phyloP scores from a whole-genome alignment of 495 filamentous ascomycete species.

The Diplogelasinospora grovesii region DNA sequence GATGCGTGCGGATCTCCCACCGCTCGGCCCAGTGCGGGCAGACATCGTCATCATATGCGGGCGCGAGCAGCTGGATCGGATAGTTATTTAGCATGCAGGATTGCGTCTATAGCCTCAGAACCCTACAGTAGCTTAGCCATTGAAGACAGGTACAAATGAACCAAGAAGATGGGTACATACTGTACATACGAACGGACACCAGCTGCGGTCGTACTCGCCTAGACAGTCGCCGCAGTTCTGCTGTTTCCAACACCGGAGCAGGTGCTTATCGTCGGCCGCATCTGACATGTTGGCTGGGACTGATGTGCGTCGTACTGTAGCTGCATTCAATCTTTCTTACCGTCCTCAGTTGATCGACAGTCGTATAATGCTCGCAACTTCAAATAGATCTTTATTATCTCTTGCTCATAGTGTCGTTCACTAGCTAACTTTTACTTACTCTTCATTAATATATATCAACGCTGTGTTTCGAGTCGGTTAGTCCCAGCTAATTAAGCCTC shows the following conservation, averaged over 20 bases:
- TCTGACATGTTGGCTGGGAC: too few relatives aligned
- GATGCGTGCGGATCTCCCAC: conserved; percentile 44
- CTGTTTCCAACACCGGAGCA: conserved; percentile 40
- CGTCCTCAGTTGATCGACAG: too few relatives aligned
- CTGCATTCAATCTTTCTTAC: too few relatives aligned
- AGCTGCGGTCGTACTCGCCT: conserved; percentile 32
- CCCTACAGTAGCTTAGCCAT: too few relatives aligned
- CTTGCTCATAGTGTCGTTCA: too few relatives aligned
- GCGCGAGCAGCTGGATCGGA: conserved; percentile 36
- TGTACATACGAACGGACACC: conserved; percentile 45
- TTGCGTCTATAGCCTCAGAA: conserved; percentile 35
- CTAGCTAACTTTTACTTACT: too few relatives aligned
- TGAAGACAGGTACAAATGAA: neutral
- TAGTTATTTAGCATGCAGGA: conserved; percentile 43
- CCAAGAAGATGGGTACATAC: neutral
- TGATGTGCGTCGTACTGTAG: too few relatives aligned
- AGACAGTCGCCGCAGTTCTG: conserved; percentile 42
- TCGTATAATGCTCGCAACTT: too few relatives aligned
- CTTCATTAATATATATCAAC: too few relatives aligned
- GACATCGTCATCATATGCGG: conserved; percentile 34
- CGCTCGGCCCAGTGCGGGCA: conserved; percentile 45
- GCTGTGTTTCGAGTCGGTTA: too few relatives aligned
- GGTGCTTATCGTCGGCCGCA: conserved; percentile 19
- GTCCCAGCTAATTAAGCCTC: too few relatives aligned
- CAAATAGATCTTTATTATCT: too few relatives aligned